These are phyloP conservation scores for Metschnikowia koreensis DNA, from an alignment of 805 yeast genomes.

Conservation along the genomic window DNA sequence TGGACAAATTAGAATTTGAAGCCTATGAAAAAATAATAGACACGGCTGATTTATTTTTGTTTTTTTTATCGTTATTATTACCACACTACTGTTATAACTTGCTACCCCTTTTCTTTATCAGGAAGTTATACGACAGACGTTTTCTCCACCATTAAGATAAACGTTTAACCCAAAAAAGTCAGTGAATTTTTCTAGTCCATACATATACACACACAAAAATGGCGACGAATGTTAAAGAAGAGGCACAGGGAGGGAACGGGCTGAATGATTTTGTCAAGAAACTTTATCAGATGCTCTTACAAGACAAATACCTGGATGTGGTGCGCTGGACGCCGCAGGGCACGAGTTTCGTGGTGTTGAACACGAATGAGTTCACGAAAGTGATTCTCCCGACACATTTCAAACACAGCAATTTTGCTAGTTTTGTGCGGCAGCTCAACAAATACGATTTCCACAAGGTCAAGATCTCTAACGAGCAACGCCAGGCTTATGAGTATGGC, in stretches of 20 bases:
- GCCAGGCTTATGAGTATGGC: constrained; percentile 42
- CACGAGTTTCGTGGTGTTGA: constrained; percentile 82
- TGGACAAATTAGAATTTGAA: not conserved
- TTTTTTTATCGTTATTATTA: no score
- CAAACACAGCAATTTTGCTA: constrained; percentile 91
- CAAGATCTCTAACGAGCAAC: constrained; percentile 65
- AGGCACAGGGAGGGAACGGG: constrained; percentile 31
- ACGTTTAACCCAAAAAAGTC: not conserved
- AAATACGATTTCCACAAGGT: constrained; percentile 98
- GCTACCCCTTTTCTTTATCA: not conserved
- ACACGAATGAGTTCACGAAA: constrained; percentile 87
- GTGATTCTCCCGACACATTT: constrained; percentile 88
- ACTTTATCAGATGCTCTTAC: constrained; percentile 80
- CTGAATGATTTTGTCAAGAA: constrained; percentile 81
- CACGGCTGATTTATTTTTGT: no score
- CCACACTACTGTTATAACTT: no score
- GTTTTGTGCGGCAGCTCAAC: constrained; percentile 92
- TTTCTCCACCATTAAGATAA: not conserved
- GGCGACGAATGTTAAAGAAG: constrained; percentile 8
- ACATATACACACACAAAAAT: not conserved
- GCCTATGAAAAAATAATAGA: not conserved
- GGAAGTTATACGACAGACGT: not conserved
- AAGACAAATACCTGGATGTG: constrained; percentile 66
- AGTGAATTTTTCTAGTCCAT: not conserved
- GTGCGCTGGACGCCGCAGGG: constrained; percentile 89